A percentile compares a stretch with the other conserved stretches of the same genome.
Conservation (phyloP, 1,139 yeast species). For the Geotrichum reessii region DNA sequence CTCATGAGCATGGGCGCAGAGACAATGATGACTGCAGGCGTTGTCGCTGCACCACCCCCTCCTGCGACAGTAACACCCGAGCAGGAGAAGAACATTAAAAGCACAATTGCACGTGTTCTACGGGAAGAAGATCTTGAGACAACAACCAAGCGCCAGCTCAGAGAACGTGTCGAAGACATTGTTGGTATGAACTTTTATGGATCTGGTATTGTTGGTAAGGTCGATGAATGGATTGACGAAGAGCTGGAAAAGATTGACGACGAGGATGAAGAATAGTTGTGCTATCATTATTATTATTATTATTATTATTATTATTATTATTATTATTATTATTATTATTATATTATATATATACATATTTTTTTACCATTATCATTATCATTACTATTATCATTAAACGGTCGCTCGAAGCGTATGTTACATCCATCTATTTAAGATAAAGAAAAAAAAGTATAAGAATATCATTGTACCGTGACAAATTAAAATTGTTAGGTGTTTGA, state of each 20-base stretch:
- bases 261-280: conserved; percentile 18
- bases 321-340: background rate
- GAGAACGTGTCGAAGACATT: conserved; percentile 36
- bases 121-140: conserved; percentile 34
- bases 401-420: background rate
- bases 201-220: conserved; percentile 30
- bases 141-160: conserved; percentile 36
- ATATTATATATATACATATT: background rate
- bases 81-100: conserved; percentile 24
- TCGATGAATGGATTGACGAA: conserved; percentile 36
- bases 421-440: background rate
- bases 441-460: background rate
- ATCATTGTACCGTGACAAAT: no score
- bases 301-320: background rate
- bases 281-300: background rate
- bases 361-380: background rate
- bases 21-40: background rate
- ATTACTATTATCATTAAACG: background rate
- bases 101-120: conserved; percentile 32
- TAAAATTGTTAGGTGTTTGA: no score
- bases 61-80: conserved; percentile 7
- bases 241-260: conserved; percentile 33
- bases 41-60: background rate
- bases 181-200: conserved; percentile 34
- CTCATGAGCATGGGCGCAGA: background rate